Evolutionary conservation across 2,329 filamentous ascomycete species (phyloP), one percentile per base, ranked within the genome.

Genomic region (Aureobasidium pullulans): DNA sequence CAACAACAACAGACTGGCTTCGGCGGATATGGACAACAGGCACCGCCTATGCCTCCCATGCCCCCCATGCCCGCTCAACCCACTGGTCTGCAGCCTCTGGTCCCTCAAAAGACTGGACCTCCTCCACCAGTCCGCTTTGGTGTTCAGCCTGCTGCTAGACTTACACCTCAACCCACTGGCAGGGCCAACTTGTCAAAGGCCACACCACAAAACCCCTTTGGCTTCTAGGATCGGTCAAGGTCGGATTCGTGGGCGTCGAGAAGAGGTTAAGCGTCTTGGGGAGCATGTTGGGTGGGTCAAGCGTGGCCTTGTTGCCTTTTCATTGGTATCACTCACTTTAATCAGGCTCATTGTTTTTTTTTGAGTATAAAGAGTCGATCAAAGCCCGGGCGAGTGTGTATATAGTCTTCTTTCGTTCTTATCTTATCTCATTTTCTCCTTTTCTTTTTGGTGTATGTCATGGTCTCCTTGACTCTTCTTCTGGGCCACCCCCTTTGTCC

Each of bases 111-210:
- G 77, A 95, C 90, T 8, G 90, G 90, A 0, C 94, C 94, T 6
- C 80, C 93, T 19, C 94, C 94, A 47, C 85, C 90, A 28, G 87
- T 99, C 16, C 84, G 90, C 61, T 99, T 99, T 71, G 94, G 94
- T 40, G 86, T 96, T 37, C 81, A 83, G 60, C 77, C 80, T 31
- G 77, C 84, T 32, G 90, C 91, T 75, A 94, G 89, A 73, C 76
- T 97, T 67, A 81, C 83, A 62, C 85, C 92, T 32, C 94, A 97
- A 76, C 82, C 90, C 31, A 99, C 94, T 6, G 94, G 94, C 64
- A 85, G 89, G 77, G 94, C 94, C 60, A 96, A 97, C 72, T 81
- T 99, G 66, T 82, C 89, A 56, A 89, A 95, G 84, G 94, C 94
- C 69, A 99, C 85, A 61, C 84, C 85, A 53, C 79, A 85, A 67